A percentile compares a stretch with the other conserved stretches of the same genome.
phyloP scores from a whole-genome alignment of 345 rosid species.

The Arabis hirsuta region DNA sequence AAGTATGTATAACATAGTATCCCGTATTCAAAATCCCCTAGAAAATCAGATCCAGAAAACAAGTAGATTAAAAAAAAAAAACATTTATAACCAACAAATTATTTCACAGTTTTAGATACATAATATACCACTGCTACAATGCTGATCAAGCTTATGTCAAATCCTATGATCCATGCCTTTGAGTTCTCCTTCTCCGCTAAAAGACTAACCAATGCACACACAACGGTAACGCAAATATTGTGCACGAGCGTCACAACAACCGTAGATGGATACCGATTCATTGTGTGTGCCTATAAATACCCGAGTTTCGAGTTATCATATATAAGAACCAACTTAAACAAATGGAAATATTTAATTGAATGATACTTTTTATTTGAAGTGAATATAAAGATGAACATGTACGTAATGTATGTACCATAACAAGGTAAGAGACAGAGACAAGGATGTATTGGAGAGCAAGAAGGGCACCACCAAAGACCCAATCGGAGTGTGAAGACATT shows the following conservation, averaged over 20 bases:
- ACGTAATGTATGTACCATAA: slow-evolving; percentile 43
- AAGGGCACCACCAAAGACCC: slow-evolving; percentile 53
- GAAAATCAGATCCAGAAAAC: not conserved
- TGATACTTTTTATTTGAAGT: not conserved
- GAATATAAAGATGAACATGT: not conserved
- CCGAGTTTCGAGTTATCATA: slow-evolving; percentile 4
- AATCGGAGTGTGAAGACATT: slow-evolving; percentile 42
- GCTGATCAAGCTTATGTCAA: slow-evolving; percentile 53
- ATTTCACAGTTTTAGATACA: not conserved
- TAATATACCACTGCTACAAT: slow-evolving; percentile 42
- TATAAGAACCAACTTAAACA: not conserved
- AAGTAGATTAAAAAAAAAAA: slow-evolving; percentile 5
- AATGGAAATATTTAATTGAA: too few species aligned
- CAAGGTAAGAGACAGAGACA: slow-evolving; percentile 44
- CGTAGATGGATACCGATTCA: slow-evolving; percentile 84
- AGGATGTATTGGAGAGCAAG: slow-evolving; percentile 42
- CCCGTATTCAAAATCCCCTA: slow-evolving; percentile 64
- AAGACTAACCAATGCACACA: slow-evolving; percentile 61
- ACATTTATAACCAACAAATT: not conserved
- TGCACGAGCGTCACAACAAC: slow-evolving; percentile 69
- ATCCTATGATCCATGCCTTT: slow-evolving; percentile 64
- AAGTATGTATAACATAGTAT: slow-evolving; percentile 42
- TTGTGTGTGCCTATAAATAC: slow-evolving; percentile 63
- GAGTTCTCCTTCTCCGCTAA: slow-evolving; percentile 51
- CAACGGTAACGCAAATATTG: slow-evolving; percentile 56